Evolutionary conservation across 2,329 filamentous ascomycete genomes (phyloP).

Genomic region (Exophiala calicioides): DNA sequence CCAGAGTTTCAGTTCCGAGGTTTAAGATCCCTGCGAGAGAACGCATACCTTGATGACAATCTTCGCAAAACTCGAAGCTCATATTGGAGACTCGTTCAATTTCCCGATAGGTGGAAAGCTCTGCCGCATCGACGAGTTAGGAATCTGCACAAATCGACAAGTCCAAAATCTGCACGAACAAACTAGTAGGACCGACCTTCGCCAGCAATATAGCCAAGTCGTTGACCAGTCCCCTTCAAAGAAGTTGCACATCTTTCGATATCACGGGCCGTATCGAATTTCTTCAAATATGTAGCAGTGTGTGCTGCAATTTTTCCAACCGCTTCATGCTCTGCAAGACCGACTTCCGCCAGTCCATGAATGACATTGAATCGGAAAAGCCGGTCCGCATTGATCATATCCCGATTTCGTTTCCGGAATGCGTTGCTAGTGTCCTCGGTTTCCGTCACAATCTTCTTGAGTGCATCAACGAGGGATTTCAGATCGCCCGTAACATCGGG

Average conservation of each 20-base stretch:
- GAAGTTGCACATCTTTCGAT: constrained; percentile 4
- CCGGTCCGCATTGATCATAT: too few species aligned
- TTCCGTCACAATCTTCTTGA: too few species aligned
- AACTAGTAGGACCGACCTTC: constrained; percentile 6
- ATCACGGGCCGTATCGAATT: constrained; percentile 4
- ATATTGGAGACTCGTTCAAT: constrained; percentile 2
- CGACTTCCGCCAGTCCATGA: too few species aligned
- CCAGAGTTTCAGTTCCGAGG: too few species aligned
- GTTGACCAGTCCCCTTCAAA: constrained; percentile 1
- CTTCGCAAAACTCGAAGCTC: constrained; percentile 7
- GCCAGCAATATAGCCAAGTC: constrained; percentile 6
- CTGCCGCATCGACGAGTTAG: neutral
- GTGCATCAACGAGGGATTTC: too few species aligned
- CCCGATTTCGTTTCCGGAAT: too few species aligned
- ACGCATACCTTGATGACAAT: constrained; percentile 4
- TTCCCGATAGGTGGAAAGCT: constrained; percentile 3
- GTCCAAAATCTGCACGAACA: neutral
- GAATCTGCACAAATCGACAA: too few species aligned
- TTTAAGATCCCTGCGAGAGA: neutral
- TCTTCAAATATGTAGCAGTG: constrained; percentile 4
- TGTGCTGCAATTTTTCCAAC: constrained; percentile 2
- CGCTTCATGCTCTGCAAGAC: constrained; percentile 4
- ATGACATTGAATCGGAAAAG: too few species aligned
- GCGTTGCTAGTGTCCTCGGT: too few species aligned
- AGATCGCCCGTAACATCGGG: too few species aligned